Base-by-base conservation (phyloP, 371 early-diverging fungal species). In the Lichtheimia corymbifera region DNA sequence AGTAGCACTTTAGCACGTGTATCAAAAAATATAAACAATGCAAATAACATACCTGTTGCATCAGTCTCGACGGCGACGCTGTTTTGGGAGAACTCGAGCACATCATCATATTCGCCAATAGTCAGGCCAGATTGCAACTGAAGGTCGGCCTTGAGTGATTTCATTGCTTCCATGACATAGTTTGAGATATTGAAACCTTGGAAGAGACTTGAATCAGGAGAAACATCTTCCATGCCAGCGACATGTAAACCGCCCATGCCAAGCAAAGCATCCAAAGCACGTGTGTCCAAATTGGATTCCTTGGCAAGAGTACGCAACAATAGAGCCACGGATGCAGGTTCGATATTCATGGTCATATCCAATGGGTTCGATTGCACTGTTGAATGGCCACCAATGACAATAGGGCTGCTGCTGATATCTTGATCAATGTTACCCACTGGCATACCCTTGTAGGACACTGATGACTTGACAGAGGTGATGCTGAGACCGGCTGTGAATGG, bases 401-500 rank as follows among this genome's bases (percentile, higher is more conserved):
- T 67, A 18, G 82, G 82, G n/a, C 67, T 75, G 59, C 63, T 71
- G 57, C 73, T 67, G 42, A 82, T 64, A 28, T 82, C 82, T 47
- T 80, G 73, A 20, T 76, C 61, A 28, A 86, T 84, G 40, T 77
- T 78, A 17, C 86, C 86, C 13, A 86, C 70, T 14, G 80, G 66
- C 61, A 78, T 71, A 17, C 79, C 83, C 22, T 71, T 61, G 66
- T 76, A 82, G 9, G 81, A 79, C 30, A 79, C 79, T 45, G 68
- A 56, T 49, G 83, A 73, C 14, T 72, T 63, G 44, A 86, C 80
- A 55, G 73, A 76, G 53, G 80, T 64, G 47, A 86, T 84, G 15
- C 59, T 64, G 61, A 86, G 65, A 6, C 75, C 70, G 55, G 84
- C 80, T 20, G 74, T 68, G 66, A 86, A 86, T 20, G 86, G 86